Evolutionary conservation across 2,329 filamentous ascomycete genomes (phyloP), one percentile per base, ranked within the genome.

Genomic region (Colletotrichum godetiae): DNA sequence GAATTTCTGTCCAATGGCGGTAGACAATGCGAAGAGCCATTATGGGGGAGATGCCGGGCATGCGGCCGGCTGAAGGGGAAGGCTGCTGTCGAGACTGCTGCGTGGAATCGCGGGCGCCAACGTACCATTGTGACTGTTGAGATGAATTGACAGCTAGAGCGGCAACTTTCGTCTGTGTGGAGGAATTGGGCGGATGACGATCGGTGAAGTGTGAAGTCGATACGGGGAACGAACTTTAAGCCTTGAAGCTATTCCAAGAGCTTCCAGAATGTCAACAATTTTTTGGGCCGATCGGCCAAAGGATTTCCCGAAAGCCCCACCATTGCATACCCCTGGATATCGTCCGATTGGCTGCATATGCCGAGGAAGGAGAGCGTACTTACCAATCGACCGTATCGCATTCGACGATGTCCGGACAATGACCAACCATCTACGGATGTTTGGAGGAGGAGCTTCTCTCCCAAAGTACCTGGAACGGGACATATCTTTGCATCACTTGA

Each of bases 191-290:
- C 60, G 49, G 63, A 22, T 68, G 63, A 59, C 53, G 35, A 73
- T 70, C 55, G 73, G 53, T 73, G 59, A 49, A 63, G 37, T 58
- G 68, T 68, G 75, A 72, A 53, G 75, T 63, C 75, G 75, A 72
- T 71, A 73, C 74, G 73, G 75, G 78, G 73, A 74, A 78, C 71
- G 73, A 77, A 72, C 72, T 77, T 79, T 76, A 77, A 76, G 74
- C 73, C 75, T 74, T 80, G 81, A 81, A 80, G 77, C 80, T 82
- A 76, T 78, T 75, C 82, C 73, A 84, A 83, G 77, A 82, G 80
- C 82, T 84, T 84, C 82, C 81, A 84, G 80, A 83, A 82, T 77
- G 77, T 74, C 76, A 77, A 78, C 79, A 82, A 82, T 82, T 83
- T 83, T 83, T 79, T 76, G 74, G 73, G 57, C 31, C 69, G n/a